These are phyloP conservation scores for Russula griseocarnosa DNA, from an alignment of 768 basidiomycete genomes.

Conservation along the genomic window DNA sequence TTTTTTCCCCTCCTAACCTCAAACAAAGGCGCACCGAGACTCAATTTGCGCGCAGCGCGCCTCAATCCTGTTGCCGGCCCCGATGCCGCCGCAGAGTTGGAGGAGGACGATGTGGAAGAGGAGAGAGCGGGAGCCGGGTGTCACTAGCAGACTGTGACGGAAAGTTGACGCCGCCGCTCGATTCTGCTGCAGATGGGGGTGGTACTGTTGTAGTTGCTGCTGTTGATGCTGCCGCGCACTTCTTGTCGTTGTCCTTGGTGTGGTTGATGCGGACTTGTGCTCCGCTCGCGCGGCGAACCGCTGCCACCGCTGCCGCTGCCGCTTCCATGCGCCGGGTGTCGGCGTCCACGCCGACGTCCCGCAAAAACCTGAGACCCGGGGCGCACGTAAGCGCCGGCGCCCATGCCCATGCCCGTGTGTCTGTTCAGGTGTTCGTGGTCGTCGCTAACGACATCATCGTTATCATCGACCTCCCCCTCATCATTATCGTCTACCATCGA, in stretches of 20 bases:
- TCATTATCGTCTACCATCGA: constrained; percentile 7
- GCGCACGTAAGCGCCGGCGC: not conserved
- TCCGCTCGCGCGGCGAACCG: constrained; percentile 10
- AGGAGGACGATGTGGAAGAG: not conserved
- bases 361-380: not conserved
- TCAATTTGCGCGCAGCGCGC: constrained; percentile 50
- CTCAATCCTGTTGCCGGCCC: constrained; percentile 34
- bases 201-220: not conserved
- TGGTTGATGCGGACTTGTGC: not conserved
- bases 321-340: constrained; percentile 22
- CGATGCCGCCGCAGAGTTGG: constrained; percentile 32
- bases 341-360: constrained; percentile 11
- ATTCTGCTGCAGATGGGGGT: not conserved
- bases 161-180: not conserved
- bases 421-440: not conserved
- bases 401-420: not conserved
- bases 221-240: not conserved
- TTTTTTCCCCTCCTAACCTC: not conserved
- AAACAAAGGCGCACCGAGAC: constrained; percentile 56
- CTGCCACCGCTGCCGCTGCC: constrained; percentile 1
- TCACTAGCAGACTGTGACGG: not conserved
- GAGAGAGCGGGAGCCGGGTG: not conserved
- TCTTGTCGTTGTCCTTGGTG: not conserved
- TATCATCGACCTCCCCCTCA: not conserved
- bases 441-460: not conserved